Conservation (phyloP, 257 asterid genomes). For the Anisodus tanguticus region DNA sequence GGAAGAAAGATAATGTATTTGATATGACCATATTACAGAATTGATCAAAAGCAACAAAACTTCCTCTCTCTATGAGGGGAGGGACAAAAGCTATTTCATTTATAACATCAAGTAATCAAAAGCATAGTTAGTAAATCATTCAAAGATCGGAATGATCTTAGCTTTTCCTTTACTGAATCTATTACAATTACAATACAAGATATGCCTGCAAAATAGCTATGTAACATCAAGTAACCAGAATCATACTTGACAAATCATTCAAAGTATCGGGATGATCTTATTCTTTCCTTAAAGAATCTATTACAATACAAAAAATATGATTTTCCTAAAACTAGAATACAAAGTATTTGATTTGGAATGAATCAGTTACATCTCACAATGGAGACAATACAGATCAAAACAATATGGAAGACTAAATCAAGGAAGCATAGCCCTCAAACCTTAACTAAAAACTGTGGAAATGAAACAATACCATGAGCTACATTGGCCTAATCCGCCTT, state of each 20-base stretch:
- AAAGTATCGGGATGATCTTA: neutral
- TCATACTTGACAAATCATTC: neutral
- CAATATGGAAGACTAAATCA: constrained; percentile 9
- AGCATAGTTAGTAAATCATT: neutral
- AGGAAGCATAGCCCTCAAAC: neutral
- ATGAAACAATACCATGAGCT: neutral
- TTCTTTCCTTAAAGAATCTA: constrained; percentile 2
- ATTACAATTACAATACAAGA: neutral
- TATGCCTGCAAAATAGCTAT: neutral
- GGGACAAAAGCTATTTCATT: neutral
- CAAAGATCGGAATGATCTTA: neutral
- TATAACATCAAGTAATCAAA: neutral
- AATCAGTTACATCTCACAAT: neutral
- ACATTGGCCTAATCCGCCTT: constrained; percentile 38
- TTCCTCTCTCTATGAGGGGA: neutral
- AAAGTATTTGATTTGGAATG: constrained; percentile 1
- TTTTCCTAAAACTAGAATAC: neutral
- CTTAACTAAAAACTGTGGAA: neutral
- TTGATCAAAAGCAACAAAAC: neutral
- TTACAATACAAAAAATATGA: neutral
- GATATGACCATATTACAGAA: neutral
- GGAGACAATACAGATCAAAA: neutral
- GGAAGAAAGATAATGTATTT: neutral
- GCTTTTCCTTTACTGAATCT: neutral
- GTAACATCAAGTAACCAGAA: neutral